These are phyloP conservation scores for Colletotrichum plurivorum DNA, from an alignment of 2,329 filamentous ascomycete genomes.

Conservation along the genomic window DNA sequence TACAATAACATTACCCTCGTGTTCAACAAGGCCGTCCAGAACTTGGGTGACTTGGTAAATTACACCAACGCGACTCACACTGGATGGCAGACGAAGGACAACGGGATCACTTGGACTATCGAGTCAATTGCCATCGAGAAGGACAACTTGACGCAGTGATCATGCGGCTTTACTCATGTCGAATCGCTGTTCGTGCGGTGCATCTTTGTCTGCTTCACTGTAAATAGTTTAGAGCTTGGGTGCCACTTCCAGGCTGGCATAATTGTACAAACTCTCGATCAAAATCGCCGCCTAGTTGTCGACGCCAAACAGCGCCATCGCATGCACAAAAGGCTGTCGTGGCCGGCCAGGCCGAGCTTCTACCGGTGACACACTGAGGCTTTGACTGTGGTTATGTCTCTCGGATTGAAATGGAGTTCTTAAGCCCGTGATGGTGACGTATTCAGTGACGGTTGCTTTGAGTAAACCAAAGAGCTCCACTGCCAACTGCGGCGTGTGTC, in stretches of 20 bases:
- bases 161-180: not conserved
- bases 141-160: constrained; percentile 20
- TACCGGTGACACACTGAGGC: too few species aligned
- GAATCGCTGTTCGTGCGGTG: not conserved
- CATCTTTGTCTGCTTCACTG: not conserved
- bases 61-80: constrained; percentile 32
- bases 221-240: not conserved
- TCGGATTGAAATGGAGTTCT: too few species aligned
- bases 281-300: too few species aligned
- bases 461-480: too few species aligned
- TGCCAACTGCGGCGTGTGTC: not conserved
- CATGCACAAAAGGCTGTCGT: too few species aligned
- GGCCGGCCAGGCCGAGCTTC: too few species aligned
- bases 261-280: too few species aligned
- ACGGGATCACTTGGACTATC: constrained; percentile 28
- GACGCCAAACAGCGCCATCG: too few species aligned
- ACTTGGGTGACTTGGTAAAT: constrained; percentile 11
- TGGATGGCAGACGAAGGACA: constrained; percentile 27
- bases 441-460: too few species aligned
- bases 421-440: too few species aligned
- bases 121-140: constrained; percentile 27
- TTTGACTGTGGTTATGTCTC: too few species aligned
- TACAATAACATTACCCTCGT: constrained; percentile 32
- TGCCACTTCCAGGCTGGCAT: too few species aligned
- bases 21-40: constrained; percentile 23